Evolutionary conservation across 1,139 yeast species (phyloP).

Genomic region (Saccharomycopsis hybrid): DNA sequence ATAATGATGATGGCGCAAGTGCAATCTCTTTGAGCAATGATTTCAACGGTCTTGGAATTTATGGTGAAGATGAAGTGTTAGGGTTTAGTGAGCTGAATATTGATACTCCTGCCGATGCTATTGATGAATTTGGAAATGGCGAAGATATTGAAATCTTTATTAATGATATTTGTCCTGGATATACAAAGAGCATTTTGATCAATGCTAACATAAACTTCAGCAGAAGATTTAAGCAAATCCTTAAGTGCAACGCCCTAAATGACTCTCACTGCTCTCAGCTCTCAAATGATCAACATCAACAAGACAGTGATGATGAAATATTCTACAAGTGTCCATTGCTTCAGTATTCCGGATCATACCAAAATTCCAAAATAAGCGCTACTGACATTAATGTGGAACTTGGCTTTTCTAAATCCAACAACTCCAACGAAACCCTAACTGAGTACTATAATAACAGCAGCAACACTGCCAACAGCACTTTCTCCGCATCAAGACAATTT

Average conservation of each 20-base stretch:
- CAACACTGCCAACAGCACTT: not conserved
- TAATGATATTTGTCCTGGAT: slow-evolving; percentile 20
- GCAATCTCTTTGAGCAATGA: not conserved
- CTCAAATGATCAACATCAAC: not conserved
- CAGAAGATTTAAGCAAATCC: slow-evolving; percentile 10
- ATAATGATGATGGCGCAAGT: not conserved
- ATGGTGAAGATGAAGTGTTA: not conserved
- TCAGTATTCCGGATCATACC: not conserved
- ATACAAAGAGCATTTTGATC: slow-evolving; percentile 12
- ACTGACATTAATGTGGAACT: not conserved
- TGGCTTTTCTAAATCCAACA: not conserved
- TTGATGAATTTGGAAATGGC: not conserved
- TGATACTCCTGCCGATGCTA: not conserved
- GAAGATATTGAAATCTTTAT: slow-evolving; percentile 11
- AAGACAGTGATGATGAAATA: not conserved
- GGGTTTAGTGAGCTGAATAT: not conserved
- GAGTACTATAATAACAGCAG: not conserved
- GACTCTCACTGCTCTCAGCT: not conserved
- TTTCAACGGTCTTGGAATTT: not conserved
- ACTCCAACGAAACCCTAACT: not conserved
- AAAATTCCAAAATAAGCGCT: not conserved
- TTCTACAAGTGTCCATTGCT: slow-evolving; percentile 7
- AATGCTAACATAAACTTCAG: slow-evolving; percentile 8
- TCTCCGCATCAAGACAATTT: slow-evolving; percentile 1
- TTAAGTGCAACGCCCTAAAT: slow-evolving; percentile 5